phyloP scores from a whole-genome alignment of 495 filamentous ascomycete species.

The Darksidea phi region DNA sequence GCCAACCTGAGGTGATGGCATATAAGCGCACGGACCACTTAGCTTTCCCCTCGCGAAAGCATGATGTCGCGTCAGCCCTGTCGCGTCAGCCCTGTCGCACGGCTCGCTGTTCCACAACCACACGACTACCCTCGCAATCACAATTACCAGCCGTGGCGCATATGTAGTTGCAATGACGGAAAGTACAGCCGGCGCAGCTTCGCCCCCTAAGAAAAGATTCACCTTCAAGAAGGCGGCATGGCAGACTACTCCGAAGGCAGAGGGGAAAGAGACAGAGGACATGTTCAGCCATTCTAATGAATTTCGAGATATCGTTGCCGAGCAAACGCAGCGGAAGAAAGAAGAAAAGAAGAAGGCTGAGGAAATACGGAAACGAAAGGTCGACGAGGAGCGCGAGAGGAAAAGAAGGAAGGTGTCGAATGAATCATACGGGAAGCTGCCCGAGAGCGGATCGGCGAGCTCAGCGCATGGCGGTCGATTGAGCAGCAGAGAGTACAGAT shows the following conservation, averaged over 20 bases:
- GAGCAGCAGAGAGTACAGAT: constrained; percentile 12
- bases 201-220: constrained; percentile 27
- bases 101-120: constrained; percentile 14
- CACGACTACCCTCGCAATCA: neutral
- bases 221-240: constrained; percentile 35
- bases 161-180: constrained; percentile 22
- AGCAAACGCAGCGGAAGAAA: constrained; percentile 17
- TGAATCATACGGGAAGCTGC: neutral
- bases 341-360: constrained; percentile 18
- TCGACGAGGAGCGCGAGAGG: constrained; percentile 9
- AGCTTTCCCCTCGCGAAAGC: neutral
- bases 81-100: neutral
- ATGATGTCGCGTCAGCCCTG: constrained; percentile 21
- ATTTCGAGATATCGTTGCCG: constrained; percentile 25
- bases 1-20: too few relatives aligned
- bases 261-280: constrained; percentile 18
- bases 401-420: constrained; percentile 4
- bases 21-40: too few relatives aligned
- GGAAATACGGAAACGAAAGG: constrained; percentile 6
- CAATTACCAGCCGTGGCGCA: neutral
- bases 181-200: neutral
- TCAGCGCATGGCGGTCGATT: neutral
- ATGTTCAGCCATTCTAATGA: constrained; percentile 32
- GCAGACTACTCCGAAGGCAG: constrained; percentile 18
- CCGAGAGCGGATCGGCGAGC: neutral